Base-by-base conservation (phyloP, 495 filamentous ascomycete species). In the Trichocladium antarcticum region DNA sequence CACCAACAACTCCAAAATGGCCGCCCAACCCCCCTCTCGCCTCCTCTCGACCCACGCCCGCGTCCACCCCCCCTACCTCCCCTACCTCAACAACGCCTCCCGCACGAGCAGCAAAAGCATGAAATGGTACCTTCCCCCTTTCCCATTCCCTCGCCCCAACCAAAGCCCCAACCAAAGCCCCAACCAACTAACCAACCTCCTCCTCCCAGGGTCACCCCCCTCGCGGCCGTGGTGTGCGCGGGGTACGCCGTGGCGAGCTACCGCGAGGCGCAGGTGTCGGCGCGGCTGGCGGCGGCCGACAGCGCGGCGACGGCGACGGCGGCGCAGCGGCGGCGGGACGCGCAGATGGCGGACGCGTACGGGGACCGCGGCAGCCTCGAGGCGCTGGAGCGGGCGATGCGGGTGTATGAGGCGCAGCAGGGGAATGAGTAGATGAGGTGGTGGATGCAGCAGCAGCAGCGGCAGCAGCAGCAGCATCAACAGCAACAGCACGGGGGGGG, bases 331-430 rank as follows among this genome's bases (percentile, higher is more conserved):
- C 50, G 57, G 20, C 57, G 56, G 28, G 55, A 58, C 31, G 55
- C 56, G 29, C 57, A 50, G 9, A 46, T 74, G 42, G 65, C 68
- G 66, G 74, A 81, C 27, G 77, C 79, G 1, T 82, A 80, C 35
- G 78, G 78, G n/a, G 75, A 76, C 49, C 73, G 79, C 44, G 65
- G 66, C 6, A 77, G 70, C 53, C 41, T 81, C 14, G 66, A 73
- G 16, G 78, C 76, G 62, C 62, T 82, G 32, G 74, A 80, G 55
- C 65, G 74, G 7, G 79, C 79, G n/a, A 61, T 82, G 43, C 61
- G 67, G n/a, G 66, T 68, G 6, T 80, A 80, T 43, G 70, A 76
- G 43, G 45, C 51, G 21, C 62, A 59, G 37, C 50, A 52, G 54
- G 50, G 59, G 49, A 63, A 54, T 59, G 45, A 66, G 51, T 49